Conservation (phyloP, 306 rosid genomes). For the Vigna unguiculata region DNA sequence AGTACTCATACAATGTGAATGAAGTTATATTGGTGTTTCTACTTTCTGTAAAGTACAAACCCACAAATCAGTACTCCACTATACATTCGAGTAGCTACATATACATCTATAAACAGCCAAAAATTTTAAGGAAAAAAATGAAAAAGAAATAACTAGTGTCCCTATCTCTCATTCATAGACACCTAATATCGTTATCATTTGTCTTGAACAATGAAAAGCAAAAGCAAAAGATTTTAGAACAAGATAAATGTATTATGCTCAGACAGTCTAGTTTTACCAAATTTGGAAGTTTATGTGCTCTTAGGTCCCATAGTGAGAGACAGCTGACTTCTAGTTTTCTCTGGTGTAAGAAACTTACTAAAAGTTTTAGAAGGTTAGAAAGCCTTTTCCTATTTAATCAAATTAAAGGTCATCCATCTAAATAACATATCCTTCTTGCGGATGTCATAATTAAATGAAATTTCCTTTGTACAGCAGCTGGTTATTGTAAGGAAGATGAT, state of each 20-base stretch:
- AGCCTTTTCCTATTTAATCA: background rate
- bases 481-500: background rate
- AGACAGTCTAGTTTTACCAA: background rate
- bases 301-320: background rate
- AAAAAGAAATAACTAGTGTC: constrained; percentile 5
- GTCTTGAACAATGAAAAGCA: background rate
- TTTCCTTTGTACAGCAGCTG: constrained; percentile 15
- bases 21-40: background rate
- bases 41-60: background rate
- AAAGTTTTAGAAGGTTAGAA: background rate
- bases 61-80: constrained; percentile 22
- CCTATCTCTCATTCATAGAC: background rate
- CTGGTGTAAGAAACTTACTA: background rate
- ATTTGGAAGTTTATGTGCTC: constrained; percentile 8
- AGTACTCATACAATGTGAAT: background rate
- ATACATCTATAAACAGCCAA: constrained; percentile 1
- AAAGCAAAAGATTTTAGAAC: constrained; percentile 11
- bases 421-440: background rate
- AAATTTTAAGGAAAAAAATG: background rate
- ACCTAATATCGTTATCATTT: background rate
- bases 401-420: constrained; percentile 18
- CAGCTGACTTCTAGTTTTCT: constrained; percentile 18
- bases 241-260: background rate
- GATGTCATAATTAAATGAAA: constrained; percentile 7
- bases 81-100: background rate